phyloP scores from a whole-genome alignment of 2,329 filamentous ascomycete genomes.

The Hortaea sp. region DNA sequence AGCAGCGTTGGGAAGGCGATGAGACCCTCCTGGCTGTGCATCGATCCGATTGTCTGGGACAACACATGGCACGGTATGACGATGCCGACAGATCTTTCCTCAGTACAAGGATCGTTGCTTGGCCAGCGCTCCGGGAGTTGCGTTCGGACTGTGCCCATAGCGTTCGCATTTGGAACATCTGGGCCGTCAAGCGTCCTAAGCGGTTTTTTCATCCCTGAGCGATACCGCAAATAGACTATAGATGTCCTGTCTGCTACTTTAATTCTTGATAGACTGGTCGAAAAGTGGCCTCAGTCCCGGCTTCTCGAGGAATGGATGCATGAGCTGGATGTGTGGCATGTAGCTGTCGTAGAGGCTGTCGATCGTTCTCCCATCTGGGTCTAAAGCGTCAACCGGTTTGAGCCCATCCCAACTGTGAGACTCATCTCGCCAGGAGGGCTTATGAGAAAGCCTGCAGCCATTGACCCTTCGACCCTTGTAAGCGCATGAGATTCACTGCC shows the following conservation, averaged over 20 bases:
- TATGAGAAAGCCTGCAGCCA: constrained; percentile 8
- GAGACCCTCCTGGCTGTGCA: constrained; percentile 27
- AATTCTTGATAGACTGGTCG: constrained; percentile 38
- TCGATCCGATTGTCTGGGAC: constrained; percentile 40
- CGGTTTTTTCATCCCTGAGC: constrained; percentile 9
- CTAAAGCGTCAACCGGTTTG: constrained; percentile 42
- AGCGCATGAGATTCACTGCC: constrained; percentile 20
- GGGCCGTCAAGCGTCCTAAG: constrained; percentile 12
- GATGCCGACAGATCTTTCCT: constrained; percentile 64
- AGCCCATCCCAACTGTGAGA: constrained; percentile 38
- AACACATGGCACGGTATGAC: constrained; percentile 43
- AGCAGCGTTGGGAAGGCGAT: constrained; percentile 14
- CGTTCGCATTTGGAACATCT: constrained; percentile 6
- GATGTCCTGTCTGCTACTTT: constrained; percentile 18
- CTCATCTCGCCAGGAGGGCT: constrained; percentile 28
- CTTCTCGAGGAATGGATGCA: constrained; percentile 55
- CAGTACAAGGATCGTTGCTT: constrained; percentile 72
- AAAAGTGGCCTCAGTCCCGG: constrained; percentile 42
- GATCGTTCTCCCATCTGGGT: constrained; percentile 43
- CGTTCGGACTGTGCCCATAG: constrained; percentile 1
- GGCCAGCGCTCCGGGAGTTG: constrained; percentile 50
- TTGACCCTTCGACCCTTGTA: constrained; percentile 40
- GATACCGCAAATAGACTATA: constrained; percentile 14
- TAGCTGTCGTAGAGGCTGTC: constrained; percentile 45
- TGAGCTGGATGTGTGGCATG: constrained; percentile 48